Evolutionary conservation across 2,329 filamentous ascomycete genomes (phyloP), one percentile per base, ranked within the genome.

Genomic region (Atkinsonella texensis): DNA sequence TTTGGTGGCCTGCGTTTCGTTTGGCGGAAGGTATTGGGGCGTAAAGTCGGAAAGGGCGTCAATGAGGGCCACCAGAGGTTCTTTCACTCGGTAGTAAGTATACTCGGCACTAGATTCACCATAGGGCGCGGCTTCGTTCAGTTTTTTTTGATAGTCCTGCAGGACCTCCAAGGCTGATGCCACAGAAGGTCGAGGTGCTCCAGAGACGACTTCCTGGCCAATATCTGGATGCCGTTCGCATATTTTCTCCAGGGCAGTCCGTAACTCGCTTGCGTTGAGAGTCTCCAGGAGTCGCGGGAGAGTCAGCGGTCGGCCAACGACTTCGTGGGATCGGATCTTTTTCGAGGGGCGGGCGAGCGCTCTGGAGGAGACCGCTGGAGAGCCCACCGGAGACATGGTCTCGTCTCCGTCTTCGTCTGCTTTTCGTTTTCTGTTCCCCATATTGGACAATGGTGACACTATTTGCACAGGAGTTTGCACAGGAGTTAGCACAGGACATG

Each of bases 11-110:
- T 96, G 90, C 2, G 80, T 75, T 70, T 98, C 93, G 62, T 87
- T 85, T 0, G 93, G 93, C 12, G 93, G 93, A 2, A 98, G 81
- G 62, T 95, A 98, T 66, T 97, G 89, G 4, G 89, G 89, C 0
- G 90, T 97, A 65, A 94, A 98, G 64, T 98, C 93, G 65, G 85
- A 84, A 44, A 98, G 76, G 43, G 93, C 89, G 53, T 96, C 89
- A 54, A 96, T 81, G 23, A 98, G 78, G 53, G 88, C 83, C 28
- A 82, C 73, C 17, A 97, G 76, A 39, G 85, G 81, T 57, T 90
- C 85, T 59, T 85, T 88, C 51, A 97, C 87, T 60, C 93, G 83
- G 65, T 96, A 94, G 67, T 96, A 98, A 48, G 89, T 85, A 70
- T 97, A 97, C 66, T 97, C 91, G 42, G 89, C 89, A 53, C 83